Percentiles rank a stretch among this genome's conserved stretches.
Evolutionary conservation across 495 filamentous ascomycete species (phyloP).

Genomic region (Trichocladium uniseriatum): DNA sequence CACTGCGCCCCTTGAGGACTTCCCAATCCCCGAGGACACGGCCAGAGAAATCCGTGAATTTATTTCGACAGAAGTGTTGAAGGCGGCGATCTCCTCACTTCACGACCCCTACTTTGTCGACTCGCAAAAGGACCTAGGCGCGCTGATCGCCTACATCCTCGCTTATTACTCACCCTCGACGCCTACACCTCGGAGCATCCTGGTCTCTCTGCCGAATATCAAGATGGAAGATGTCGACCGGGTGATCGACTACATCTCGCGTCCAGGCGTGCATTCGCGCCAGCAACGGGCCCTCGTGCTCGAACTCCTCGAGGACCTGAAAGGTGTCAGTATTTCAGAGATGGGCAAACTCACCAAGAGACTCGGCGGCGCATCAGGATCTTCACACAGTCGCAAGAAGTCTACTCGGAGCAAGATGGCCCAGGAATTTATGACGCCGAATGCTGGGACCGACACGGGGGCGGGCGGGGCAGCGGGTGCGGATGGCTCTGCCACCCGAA

Average conservation of each 20-base stretch:
- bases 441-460: neutral
- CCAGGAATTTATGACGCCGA: conserved; percentile 45
- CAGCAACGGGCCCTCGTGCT: conserved; percentile 76
- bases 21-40: conserved; percentile 37
- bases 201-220: conserved; percentile 46
- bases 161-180: conserved; percentile 60
- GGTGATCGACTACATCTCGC: conserved; percentile 47
- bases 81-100: conserved; percentile 74
- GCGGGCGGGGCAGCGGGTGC: conserved; percentile 2
- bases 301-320: conserved; percentile 75
- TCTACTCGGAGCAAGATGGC: conserved; percentile 44
- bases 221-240: conserved; percentile 49
- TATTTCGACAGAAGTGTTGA: conserved; percentile 73
- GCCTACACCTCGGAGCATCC: conserved; percentile 45
- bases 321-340: conserved; percentile 85
- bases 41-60: conserved; percentile 77
- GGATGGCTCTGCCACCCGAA: conserved; percentile 5
- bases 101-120: conserved; percentile 96
- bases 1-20: conserved; percentile 20
- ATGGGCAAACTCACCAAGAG: conserved; percentile 67
- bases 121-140: conserved; percentile 84
- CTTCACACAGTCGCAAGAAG: conserved; percentile 21
- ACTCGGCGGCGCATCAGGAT: conserved; percentile 11
- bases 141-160: conserved; percentile 78
- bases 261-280: conserved; percentile 45